Base-by-base conservation (phyloP, 2,329 filamentous ascomycete species). In the Myriosclerotinia curreyana region DNA sequence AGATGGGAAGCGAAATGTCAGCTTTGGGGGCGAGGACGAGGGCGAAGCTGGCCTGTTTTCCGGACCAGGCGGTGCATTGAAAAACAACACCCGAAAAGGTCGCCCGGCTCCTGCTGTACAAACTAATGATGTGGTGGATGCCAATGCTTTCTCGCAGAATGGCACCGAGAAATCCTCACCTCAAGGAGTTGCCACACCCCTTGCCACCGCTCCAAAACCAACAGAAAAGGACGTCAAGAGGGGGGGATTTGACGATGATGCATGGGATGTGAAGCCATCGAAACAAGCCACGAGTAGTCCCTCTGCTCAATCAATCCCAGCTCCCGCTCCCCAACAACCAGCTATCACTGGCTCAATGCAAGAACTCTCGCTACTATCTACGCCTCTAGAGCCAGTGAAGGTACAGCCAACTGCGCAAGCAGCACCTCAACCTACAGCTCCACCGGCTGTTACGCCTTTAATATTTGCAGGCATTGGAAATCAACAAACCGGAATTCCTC, bases 71-170 rank as follows among this genome's bases (percentile, higher is more conserved):
- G 95, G 95, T 66, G 84, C 89, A 12, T 80, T 99, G 67, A 88
- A 90, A 71, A 98, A 99, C 78, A 98, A 99, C 75, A 98, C 94
- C 20, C 86, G 93, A 58, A 96, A 96, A 76, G 90, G 91, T 59
- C 86, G 95, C 58, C 95, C 95, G 34, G 87, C 92, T 44, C 93
- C 95, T 44, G 83, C 91, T n/a, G 85, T 94, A 9, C 88, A 93
- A 75, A 90, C 91, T 4, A 93, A 86, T 73, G 92, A 97, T 76
- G 85, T 90, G 44, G 87, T 98, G 48, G 91, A 97, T 77, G 82
- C 91, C n/a, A 91, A 92, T 74, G 91, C 89, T 1, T 94, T 98
- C 74, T 87, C 88, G 64, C 82, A 83, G 70, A 58, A 60, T 59
- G 79, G 81, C 3, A 74, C 76, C 20, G 74, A 76, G 31, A 75